Conservation (phyloP, 2,329 filamentous ascomycete species). For the Emergomyces africanus region DNA sequence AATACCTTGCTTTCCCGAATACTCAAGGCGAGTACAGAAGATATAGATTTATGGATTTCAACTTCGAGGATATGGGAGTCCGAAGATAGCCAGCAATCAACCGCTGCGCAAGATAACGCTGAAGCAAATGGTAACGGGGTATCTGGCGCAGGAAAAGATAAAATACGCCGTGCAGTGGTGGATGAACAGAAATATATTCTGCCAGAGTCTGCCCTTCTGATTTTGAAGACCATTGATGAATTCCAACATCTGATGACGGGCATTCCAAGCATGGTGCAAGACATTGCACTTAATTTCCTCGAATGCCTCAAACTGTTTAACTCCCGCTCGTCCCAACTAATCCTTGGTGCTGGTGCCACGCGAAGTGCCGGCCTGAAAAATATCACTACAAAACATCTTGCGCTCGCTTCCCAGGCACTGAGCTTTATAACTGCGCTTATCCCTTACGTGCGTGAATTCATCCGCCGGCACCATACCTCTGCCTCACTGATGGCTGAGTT, state of each 20-base stretch:
- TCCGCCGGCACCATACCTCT: conserved; percentile 57
- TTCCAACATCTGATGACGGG: conserved; percentile 73
- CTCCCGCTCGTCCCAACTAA: conserved; percentile 88
- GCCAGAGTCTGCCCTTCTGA: conserved; percentile 68
- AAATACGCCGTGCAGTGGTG: conserved; percentile 59
- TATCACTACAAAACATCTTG: conserved; percentile 90
- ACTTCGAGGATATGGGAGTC: conserved; percentile 39
- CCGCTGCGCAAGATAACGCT: conserved; percentile 27
- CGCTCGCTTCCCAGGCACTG: conserved; percentile 77
- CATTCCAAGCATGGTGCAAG: conserved; percentile 78
- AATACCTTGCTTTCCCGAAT: conserved; percentile 40
- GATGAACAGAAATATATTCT: conserved; percentile 79
- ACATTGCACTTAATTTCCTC: conserved; percentile 66
- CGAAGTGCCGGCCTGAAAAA: conserved; percentile 82
- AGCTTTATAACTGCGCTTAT: conserved; percentile 78
- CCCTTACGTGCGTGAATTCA: conserved; percentile 82
- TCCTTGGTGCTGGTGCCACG: conserved; percentile 86
- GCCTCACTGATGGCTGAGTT: conserved; percentile 62
- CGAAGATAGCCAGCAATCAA: conserved; percentile 13
- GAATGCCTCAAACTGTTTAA: conserved; percentile 91
- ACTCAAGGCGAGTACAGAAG: conserved; percentile 46
- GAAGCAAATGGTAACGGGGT: conserved; percentile 19
- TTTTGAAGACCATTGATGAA: conserved; percentile 66
- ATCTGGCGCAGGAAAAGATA: conserved; percentile 40
- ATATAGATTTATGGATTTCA: conserved; percentile 43